These are phyloP conservation scores for Polymyxa betae DNA, from an alignment of 208 protist genomes.

Conservation along the genomic window DNA sequence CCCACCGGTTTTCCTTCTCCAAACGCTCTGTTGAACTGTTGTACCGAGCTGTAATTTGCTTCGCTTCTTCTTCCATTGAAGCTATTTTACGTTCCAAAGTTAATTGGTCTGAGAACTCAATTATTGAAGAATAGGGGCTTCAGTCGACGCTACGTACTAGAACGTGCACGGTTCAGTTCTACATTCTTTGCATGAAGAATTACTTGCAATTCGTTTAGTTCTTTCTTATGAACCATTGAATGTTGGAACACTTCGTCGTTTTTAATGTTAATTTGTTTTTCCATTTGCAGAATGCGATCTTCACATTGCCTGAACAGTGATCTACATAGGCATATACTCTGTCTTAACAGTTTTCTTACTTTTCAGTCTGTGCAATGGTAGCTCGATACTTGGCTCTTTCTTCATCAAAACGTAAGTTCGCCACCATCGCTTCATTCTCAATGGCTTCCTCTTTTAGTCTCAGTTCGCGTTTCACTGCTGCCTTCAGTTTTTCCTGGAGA, in stretches of 20 bases:
- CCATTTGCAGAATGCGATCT: neutral
- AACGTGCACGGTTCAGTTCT: slow-evolving; percentile 3
- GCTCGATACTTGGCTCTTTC: slow-evolving; percentile 3
- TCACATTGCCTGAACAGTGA: neutral
- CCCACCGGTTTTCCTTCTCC: neutral
- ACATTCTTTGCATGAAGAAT: slow-evolving; percentile 23
- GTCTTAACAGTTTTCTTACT: slow-evolving; percentile 41
- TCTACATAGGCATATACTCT: neutral
- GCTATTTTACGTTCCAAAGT: neutral
- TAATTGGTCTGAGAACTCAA: neutral
- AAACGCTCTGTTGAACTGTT: neutral
- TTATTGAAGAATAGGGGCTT: neutral
- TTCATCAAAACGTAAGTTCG: neutral
- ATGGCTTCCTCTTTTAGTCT: neutral
- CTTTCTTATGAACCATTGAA: neutral
- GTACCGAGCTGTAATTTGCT: neutral
- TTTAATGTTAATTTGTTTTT: neutral
- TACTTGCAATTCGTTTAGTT: neutral
- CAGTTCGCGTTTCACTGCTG: neutral
- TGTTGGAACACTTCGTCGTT: neutral
- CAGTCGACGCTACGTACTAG: neutral
- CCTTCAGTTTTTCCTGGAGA: neutral
- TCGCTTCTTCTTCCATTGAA: neutral
- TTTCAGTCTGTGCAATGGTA: neutral
- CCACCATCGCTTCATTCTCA: neutral